A percentile compares a stretch with the other conserved stretches of the same genome.
Evolutionary conservation across 2,329 filamentous ascomycete genomes (phyloP).

Genomic region (Aureobasidium sp.): DNA sequence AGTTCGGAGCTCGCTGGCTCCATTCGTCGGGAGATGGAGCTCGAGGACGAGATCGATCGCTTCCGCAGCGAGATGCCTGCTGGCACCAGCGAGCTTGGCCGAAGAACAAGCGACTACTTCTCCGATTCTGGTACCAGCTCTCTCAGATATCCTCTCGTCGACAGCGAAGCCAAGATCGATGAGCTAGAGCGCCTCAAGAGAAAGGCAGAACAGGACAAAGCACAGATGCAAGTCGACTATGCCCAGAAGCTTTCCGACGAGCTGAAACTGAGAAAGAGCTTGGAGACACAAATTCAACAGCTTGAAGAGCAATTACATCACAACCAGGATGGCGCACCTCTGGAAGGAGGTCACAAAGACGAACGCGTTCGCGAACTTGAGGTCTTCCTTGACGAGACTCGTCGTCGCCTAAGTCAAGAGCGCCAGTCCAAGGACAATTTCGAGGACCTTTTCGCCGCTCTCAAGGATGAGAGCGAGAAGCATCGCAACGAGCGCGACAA

Average conservation of each 20-base stretch:
- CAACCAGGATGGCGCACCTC: constrained; percentile 22
- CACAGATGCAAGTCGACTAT: constrained; percentile 75
- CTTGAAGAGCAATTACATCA: constrained; percentile 69
- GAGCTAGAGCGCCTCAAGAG: constrained; percentile 79
- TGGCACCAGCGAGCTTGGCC: constrained; percentile 46
- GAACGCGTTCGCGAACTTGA: constrained; percentile 71
- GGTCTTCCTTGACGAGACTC: constrained; percentile 70
- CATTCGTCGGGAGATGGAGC: constrained; percentile 89
- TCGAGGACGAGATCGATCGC: constrained; percentile 88
- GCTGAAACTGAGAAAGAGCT: constrained; percentile 62
- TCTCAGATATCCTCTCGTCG: constrained; percentile 63
- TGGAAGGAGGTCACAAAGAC: constrained; percentile 36
- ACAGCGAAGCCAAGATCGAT: constrained; percentile 49
- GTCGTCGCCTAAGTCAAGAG: constrained; percentile 76
- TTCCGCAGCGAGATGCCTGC: constrained; percentile 68
- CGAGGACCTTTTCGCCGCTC: constrained; percentile 78
- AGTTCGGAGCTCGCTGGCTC: constrained; percentile 87
- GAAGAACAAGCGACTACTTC: constrained; percentile 93
- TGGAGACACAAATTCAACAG: constrained; percentile 78
- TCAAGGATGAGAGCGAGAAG: constrained; percentile 74
- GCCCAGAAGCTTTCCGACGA: constrained; percentile 85
- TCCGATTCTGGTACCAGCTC: constrained; percentile 92
- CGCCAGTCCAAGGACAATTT: constrained; percentile 85
- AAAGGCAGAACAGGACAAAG: constrained; percentile 83
- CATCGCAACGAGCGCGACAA: constrained; percentile 86